Base-by-base conservation (phyloP, 495 filamentous ascomycete genomes). In the Bryoglossum gracile region DNA sequence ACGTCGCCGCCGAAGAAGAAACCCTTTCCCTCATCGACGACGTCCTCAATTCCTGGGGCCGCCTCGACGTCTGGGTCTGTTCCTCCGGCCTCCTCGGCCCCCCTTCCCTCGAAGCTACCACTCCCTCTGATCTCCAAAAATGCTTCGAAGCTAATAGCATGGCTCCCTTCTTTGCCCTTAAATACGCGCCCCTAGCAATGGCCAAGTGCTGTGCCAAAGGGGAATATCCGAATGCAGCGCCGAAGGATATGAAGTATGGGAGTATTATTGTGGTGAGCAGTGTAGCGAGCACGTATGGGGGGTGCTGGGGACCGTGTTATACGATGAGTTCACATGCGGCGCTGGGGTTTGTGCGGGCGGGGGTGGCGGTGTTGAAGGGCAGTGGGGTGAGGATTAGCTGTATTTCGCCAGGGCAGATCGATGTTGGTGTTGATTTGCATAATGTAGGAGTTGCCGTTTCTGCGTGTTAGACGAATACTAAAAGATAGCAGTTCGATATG, bases 171-270 rank as follows among this genome's bases (percentile, higher is more conserved):
- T 82, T 77, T 59, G 78, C 77, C 4, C 62, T 81, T 42, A 81
- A 80, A 54, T 78, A 81, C 56, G 76, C 76, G 0, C 78, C 77
- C 3, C 69, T 76, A 8, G 78, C 78, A 2, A 82, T 82, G 78
- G 70, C 55, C 17, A 82, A 82, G 59, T 44, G 66, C 43, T 73
- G 69, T 1, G 67, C 67, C 18, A 72, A 70, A 46, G 63, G 69
- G 30, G 66, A 65, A 18, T 82, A 82, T 57, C 70, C 76, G 0
- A 82, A 81, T 59, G 78, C 78, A 4, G 76, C 71, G 16, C 70
- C 70, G 3, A 81, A 82, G 49, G 68, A 67, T 49, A 64, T 68
- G 34, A 65, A 65, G 34, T 82, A 81, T 57, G 78, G 78, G 14
- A 76, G 70, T 53, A 79, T 82, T 26, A 66, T 81, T 26, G 78